phyloP scores from a whole-genome alignment of 305 asterid genomes.

The Fraxinus paxiana region DNA sequence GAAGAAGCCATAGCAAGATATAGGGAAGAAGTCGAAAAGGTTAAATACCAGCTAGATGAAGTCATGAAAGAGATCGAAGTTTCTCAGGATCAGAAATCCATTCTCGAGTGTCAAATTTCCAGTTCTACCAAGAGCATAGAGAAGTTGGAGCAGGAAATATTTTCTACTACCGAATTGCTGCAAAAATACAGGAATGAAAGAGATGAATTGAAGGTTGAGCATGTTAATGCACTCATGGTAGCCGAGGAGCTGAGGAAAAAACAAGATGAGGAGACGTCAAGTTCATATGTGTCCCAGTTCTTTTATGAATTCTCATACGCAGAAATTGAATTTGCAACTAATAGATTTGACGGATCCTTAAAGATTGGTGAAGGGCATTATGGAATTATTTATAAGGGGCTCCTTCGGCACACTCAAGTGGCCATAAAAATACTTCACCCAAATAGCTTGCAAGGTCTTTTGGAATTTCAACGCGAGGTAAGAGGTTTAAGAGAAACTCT shows the following conservation, averaged over 20 bases:
- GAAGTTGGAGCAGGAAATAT: conserved; percentile 72
- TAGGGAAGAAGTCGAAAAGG: conserved; percentile 51
- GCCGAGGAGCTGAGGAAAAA: conserved; percentile 63
- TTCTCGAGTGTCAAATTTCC: conserved; percentile 51
- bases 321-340: conserved; percentile 78
- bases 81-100: conserved; percentile 53
- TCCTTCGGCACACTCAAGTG: conserved; percentile 69
- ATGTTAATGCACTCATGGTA: conserved; percentile 55
- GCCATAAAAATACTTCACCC: conserved; percentile 75
- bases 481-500: conserved; percentile 13
- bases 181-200: conserved; percentile 72
- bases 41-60: conserved; percentile 47
- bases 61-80: conserved; percentile 43
- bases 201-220: conserved; percentile 62
- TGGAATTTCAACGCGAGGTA: conserved; percentile 85
- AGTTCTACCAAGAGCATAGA: conserved; percentile 53
- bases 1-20: conserved; percentile 60
- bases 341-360: conserved; percentile 48
- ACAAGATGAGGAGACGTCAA: conserved; percentile 54
- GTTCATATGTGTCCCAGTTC: conserved; percentile 45
- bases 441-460: conserved; percentile 72
- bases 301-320: conserved; percentile 55
- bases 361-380: conserved; percentile 87
- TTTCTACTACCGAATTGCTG: conserved; percentile 67
- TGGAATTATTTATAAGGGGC: conserved; percentile 67